Evolutionary conservation across 2,329 filamentous ascomycete species (phyloP), one percentile per base, ranked within the genome.

Genomic region (Fusarium coffeatum): DNA sequence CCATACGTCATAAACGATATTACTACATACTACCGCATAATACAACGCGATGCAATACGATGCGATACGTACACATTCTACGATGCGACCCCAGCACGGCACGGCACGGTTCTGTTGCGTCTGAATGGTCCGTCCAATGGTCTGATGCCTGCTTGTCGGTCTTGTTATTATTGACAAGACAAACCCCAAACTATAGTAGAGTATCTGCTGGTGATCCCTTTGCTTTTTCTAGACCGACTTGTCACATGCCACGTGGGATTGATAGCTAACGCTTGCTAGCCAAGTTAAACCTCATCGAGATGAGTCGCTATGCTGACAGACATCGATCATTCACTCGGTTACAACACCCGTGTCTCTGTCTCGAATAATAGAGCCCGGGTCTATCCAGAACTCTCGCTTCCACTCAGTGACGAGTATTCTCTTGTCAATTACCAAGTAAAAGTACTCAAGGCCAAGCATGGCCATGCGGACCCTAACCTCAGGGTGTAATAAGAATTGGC

Each of bases 231-330:
- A 40, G 32, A 51, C 45, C 46, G 51, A 25, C 56, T 59, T 59
- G 64, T 71, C 69, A 64, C 61, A 73, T 65, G 72, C 72, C 72
- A 74, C 72, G 72, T 74, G 72, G 71, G 46, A 60, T 66, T 64
- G 56, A 69, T 62, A 34, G 55, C 58, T 69, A 64, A 74, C 55
- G 46, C 45, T 50, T 58, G 41, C 64, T 60, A 64, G 43, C 62
- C 59, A 64, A 32, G 42, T 61, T 60, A 55, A 32, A 49, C 63
- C 41, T 40, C 57, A 48, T 54, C 64, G 34, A 22, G n/a, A 41
- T 20, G 34, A 20, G 32, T n/a, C 37, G 32, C 32, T 51, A 20
- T 28, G 23, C 34, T 51, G 18, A n/a, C 32, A 50, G 25, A 34
- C 23, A 23, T 32, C 32, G 49, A 51, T 40, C 48, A 27, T 51